Conservation (phyloP, 1,284 basidiomycete species). For the Hortiboletus rubellus region DNA sequence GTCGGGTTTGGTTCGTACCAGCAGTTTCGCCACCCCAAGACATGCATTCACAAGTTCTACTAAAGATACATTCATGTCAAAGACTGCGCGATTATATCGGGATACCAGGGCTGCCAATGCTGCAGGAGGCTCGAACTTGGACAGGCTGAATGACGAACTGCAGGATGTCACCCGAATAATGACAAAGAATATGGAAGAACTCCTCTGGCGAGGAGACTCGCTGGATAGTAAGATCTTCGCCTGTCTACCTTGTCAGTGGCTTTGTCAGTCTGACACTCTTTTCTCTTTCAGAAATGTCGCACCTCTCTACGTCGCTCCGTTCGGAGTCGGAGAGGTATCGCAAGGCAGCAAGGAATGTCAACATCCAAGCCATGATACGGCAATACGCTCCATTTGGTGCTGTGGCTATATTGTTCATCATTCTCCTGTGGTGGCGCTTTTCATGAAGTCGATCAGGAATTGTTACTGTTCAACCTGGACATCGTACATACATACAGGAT, state of each 20-base stretch:
- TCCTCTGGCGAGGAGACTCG: conserved; percentile 96
- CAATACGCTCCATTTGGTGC: conserved; percentile 94
- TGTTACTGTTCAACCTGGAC: conserved; percentile 16
- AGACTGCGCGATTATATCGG: conserved; percentile 92
- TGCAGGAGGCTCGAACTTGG: conserved; percentile 67
- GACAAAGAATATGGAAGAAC: conserved; percentile 99
- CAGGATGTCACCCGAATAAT: conserved; percentile 98
- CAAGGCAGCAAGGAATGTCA: conserved; percentile 94
- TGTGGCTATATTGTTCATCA: conserved; percentile 75
- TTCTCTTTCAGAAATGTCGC: conserved; percentile 80
- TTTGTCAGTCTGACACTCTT: conserved; percentile 1
- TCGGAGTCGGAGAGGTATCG: conserved; percentile 98
- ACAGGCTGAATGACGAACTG: conserved; percentile 92
- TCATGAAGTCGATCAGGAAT: conserved; percentile 38
- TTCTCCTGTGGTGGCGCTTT: conserved; percentile 94
- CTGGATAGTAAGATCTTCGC: conserved; percentile 72
- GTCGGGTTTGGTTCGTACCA: conserved; percentile 80
- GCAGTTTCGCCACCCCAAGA: background rate
- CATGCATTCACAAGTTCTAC: conserved; percentile 7
- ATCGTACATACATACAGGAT: conserved; percentile 24
- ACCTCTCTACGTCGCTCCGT: conserved; percentile 94
- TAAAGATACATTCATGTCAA: conserved; percentile 96
- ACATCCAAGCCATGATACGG: conserved; percentile 88
- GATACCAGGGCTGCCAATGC: conserved; percentile 88
- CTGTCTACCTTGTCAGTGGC: background rate